These are phyloP conservation scores for Epicoccum nigrum DNA, from an alignment of 2,329 filamentous ascomycete genomes.

Conservation along the genomic window DNA sequence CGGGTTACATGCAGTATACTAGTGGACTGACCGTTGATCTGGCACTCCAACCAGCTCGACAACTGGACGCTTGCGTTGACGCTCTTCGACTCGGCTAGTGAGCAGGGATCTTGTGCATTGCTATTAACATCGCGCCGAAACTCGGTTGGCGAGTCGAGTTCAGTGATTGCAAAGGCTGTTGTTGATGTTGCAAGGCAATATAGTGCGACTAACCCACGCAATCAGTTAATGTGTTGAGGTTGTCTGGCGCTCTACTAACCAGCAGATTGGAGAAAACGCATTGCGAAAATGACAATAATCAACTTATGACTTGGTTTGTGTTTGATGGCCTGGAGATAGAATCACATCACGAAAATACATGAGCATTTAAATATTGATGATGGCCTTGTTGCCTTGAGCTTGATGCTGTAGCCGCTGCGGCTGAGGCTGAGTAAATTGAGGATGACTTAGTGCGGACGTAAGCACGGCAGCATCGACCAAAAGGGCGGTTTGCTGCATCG, in stretches of 20 bases:
- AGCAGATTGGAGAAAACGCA: conserved; percentile 1
- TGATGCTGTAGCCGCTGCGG: conserved; percentile 5
- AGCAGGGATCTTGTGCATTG: conserved; percentile 28
- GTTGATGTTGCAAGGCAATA: neutral
- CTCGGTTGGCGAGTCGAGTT: neutral
- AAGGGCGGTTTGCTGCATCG: conserved; percentile 9
- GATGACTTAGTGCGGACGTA: conserved; percentile 9
- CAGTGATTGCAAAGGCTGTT: neutral
- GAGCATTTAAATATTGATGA: neutral
- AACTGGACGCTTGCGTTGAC: conserved; percentile 39
- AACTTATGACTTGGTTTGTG: too few relatives aligned
- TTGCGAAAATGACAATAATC: neutral
- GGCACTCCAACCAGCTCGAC: conserved; percentile 40
- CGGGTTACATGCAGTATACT: too few relatives aligned
- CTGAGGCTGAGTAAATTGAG: conserved; percentile 11
- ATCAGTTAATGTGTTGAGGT: neutral
- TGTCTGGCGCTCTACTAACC: neutral
- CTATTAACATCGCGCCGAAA: neutral
- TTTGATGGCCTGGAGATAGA: too few relatives aligned
- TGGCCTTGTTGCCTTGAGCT: neutral
- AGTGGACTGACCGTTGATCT: conserved; percentile 32
- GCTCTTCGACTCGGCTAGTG: conserved; percentile 24
- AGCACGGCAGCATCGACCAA: conserved; percentile 3
- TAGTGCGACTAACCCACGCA: neutral
- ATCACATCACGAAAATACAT: too few relatives aligned